Conservation (phyloP, 2,329 filamentous ascomycete species). For the Fusarium camptoceras region DNA sequence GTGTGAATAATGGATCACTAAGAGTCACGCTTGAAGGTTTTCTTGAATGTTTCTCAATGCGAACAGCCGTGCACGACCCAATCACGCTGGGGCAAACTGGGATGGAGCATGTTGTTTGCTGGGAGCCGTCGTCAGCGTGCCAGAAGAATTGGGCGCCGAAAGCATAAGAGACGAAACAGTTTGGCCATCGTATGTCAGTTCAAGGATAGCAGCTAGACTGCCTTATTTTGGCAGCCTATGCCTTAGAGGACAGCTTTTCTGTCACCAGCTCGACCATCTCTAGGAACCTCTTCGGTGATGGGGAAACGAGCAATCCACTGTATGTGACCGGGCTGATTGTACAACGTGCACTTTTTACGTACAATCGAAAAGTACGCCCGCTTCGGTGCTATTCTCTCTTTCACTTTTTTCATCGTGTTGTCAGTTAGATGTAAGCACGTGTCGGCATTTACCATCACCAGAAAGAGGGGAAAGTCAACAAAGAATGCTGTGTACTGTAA, state of each 20-base stretch:
- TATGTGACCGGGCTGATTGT: constrained; percentile 19
- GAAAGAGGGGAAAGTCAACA: constrained; percentile 30
- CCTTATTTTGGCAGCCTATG: background rate
- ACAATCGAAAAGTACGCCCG: constrained; percentile 24
- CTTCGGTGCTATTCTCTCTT: constrained; percentile 23
- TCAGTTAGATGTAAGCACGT: constrained; percentile 20
- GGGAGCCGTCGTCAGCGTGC: background rate
- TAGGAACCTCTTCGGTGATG: constrained; percentile 6
- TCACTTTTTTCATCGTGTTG: constrained; percentile 3
- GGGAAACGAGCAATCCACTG: constrained; percentile 14
- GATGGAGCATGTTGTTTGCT: constrained; percentile 22
- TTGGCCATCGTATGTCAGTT: background rate
- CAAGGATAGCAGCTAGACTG: rapidly evolving
- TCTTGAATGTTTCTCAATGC: constrained; percentile 26
- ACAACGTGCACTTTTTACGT: constrained; percentile 35
- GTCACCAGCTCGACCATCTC: background rate
- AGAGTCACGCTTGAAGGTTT: constrained; percentile 20
- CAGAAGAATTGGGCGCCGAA: background rate
- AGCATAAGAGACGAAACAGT: background rate
- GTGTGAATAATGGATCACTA: constrained; percentile 26
- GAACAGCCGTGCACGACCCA: constrained; percentile 35
- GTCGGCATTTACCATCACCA: constrained; percentile 13
- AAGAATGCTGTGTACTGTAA: constrained; percentile 3
- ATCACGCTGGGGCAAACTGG: constrained; percentile 7
- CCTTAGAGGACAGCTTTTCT: background rate